Evolutionary conservation across 768 basidiomycete species (phyloP).

Genomic region (Leccinum sublutescens): DNA sequence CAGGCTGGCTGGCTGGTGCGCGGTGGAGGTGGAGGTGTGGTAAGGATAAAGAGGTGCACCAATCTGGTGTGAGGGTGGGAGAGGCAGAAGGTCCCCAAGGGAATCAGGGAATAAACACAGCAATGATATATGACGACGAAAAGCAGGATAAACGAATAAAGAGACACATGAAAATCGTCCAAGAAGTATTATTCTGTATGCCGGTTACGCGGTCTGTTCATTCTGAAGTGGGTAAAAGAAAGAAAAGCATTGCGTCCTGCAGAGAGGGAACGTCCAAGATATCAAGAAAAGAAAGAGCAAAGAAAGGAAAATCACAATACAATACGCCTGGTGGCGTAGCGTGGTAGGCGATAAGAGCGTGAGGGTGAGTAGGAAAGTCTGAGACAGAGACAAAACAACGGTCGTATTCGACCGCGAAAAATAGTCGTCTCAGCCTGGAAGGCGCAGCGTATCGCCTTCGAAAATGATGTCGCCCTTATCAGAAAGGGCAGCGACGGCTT

Average conservation of each 20-base stretch:
- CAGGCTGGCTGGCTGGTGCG: background rate
- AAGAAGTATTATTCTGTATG: background rate
- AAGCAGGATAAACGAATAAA: slow-evolving; percentile 4
- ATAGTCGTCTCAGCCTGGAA: slow-evolving; percentile 17
- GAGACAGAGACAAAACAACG: background rate
- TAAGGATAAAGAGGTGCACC: background rate
- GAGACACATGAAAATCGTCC: background rate
- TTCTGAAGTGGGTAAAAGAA: background rate
- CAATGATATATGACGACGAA: slow-evolving; percentile 14
- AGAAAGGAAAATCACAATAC: slow-evolving; percentile 7
- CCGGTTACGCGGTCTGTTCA: background rate
- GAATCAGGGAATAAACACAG: slow-evolving; percentile 14
- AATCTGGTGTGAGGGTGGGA: background rate
- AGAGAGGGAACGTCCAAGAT: slow-evolving; percentile 21
- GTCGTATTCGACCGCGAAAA: background rate
- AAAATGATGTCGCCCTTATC: slow-evolving; percentile 48
- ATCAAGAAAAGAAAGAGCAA: slow-evolving; percentile 16
- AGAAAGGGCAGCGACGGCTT: slow-evolving; percentile 44
- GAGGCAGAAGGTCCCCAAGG: background rate
- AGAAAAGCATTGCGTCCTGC: slow-evolving; percentile 4
- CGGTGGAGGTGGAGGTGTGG: background rate
- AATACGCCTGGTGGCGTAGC: slow-evolving; percentile 10
- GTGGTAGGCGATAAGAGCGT: background rate
- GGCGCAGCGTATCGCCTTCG: slow-evolving; percentile 47
- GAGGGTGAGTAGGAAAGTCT: background rate